Base-by-base conservation (phyloP, 192 early-diverging fungal species). In the Backusella circina region DNA sequence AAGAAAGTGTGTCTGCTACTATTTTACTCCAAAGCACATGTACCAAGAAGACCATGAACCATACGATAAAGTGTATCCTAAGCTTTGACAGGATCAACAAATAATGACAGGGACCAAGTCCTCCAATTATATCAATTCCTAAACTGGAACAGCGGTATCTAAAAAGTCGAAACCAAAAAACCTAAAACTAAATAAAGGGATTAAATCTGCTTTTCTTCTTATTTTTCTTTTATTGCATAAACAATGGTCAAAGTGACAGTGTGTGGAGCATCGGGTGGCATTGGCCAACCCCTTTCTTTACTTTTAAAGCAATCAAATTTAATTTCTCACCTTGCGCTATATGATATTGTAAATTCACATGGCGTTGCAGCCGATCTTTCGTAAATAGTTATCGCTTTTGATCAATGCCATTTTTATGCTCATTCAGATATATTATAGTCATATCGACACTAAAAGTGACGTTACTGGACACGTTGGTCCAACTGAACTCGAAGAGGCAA, bases 241-340 rank as follows among this genome's bases (percentile, higher is more conserved):
- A 39, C 35, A 35, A 86, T 89, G 84, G 85, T 89, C 30, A 87
- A 88, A 72, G 87, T 90, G 28, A 79, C 89, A 71, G 82, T 88
- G 64, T 82, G 83, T 65, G 90, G 95, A 75, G 95, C 95, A 15
- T 91, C 93, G 78, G 95, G 95, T 75, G 97, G 97, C 84, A 99
- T 99, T 82, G 97, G 97, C 71, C 97, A 99, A 85, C 97, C 97
- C 65, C 90, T 99, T 71, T 97, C 96, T 74, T 92, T 99, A 37
- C 90, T 97, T 57, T 86, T 97, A 73, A 98, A 97, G 91, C 90
- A 94, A 70, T 95, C 96, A 87, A 82, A 90, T 38, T 87, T 89
- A 76, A 91, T 99, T 54, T 89, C 92, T 47, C 90, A 96, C 80
- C 91, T 99, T 41, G 87, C 94, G 51, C 90, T 99, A 36, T 99